Conservation (phyloP, 257 asterid species). For the Solanum bulbocastanum region DNA sequence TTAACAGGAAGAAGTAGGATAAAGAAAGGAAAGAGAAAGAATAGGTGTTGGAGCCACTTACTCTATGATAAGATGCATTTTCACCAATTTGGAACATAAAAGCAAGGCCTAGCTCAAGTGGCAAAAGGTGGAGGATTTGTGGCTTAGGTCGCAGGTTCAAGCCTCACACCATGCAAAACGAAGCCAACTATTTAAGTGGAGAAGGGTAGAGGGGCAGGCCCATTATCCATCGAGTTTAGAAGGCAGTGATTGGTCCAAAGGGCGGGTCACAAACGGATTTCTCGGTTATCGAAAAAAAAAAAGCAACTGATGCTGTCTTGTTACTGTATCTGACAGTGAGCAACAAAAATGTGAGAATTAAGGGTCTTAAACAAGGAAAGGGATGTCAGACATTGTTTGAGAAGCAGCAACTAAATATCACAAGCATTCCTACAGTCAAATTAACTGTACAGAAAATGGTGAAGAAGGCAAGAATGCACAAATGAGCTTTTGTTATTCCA, state of each 20-base stretch:
- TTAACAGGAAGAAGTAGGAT: background rate
- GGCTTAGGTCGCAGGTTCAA: too few relatives aligned
- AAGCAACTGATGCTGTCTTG: conserved; percentile 42
- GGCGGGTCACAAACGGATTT: too few relatives aligned
- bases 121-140: too few relatives aligned
- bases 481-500: background rate
- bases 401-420: background rate
- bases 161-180: too few relatives aligned
- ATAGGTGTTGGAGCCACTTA: conserved; percentile 11
- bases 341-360: background rate
- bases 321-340: conserved; percentile 29
- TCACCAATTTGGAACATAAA: conserved; percentile 60
- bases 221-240: too few relatives aligned
- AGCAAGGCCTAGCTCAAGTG: conserved; percentile 3
- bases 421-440: background rate
- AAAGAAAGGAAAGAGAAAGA: background rate
- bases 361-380: background rate
- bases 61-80: conserved; percentile 54
- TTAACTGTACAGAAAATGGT: background rate
- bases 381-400: background rate
- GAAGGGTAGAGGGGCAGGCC: too few relatives aligned
- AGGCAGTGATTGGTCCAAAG: too few relatives aligned
- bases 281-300: too few relatives aligned
- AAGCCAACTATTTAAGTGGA: too few relatives aligned
- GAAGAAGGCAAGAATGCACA: background rate